Evolutionary conservation across 345 rosid species (phyloP), one percentile per base, ranked within the genome.

Genomic region (Reutealis trisperma): DNA sequence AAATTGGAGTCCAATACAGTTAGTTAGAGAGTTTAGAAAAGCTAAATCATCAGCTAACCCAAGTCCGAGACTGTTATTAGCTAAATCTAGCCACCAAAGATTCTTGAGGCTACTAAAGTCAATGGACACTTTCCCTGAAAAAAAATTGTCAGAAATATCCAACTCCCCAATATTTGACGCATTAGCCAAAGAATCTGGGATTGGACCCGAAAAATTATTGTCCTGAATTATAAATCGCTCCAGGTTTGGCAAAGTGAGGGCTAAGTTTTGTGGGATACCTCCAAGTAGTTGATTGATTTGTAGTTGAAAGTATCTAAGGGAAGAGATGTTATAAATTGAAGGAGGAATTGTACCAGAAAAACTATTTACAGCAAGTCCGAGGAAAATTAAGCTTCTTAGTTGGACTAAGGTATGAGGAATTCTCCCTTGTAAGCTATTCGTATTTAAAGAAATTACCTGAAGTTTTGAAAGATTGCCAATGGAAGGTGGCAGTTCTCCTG

Each of bases 181-280:
- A 32, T 74, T 70, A 10, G 68, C 16, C 15, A 78, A 67, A 0
- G 72, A 61, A 42, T 27, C 44, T 0, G 44, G 79, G 16, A 71
- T 6, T 6, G 49, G 25, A 4, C 77, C 82, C 0, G 54, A 30
- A 58, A 78, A 49, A 24, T 52, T 32, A 66, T 78, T 70, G 19
- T 2, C 6, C 6, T 19, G 49, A 25, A 71, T 18, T 16, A 0
- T 6, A 30, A 75, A 14, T 10, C 13, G 3, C 44, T 19, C 3
- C 4, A 71, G 57, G 4, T 75, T 78, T 44, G 47, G 47, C 6
- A 44, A 4, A 44, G 47, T 44, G 47, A 44, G 10, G 47, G 47
- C 47, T 44, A 44, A 44, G 47, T 44, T 44, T 44, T 44, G 47
- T 44, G 47, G 47, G 47, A 44, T 6, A 44, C 47, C 8, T 44